Evolutionary conservation across 257 asterid species (phyloP).

Genomic region (Nicotiana tabacum): DNA sequence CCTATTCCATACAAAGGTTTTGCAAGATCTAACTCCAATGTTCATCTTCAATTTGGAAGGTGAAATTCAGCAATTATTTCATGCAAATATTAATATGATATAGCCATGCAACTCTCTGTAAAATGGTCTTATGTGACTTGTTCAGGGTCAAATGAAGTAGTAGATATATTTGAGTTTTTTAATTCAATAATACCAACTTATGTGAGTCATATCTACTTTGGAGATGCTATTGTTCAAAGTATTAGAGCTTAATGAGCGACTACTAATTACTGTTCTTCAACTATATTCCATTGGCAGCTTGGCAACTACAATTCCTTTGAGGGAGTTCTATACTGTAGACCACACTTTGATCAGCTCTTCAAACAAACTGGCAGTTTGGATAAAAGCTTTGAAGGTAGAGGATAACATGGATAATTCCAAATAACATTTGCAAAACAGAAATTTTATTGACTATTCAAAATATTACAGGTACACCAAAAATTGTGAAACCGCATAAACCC

Average conservation of each 20-base stretch:
- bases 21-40: background rate
- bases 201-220: background rate
- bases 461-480: slow-evolving; percentile 79
- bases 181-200: background rate
- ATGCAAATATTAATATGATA: background rate
- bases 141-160: slow-evolving; percentile 1
- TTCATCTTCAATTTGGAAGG: background rate
- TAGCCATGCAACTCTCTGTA: background rate
- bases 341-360: slow-evolving; percentile 98
- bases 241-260: background rate
- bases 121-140: background rate
- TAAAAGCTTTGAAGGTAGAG: slow-evolving; percentile 91
- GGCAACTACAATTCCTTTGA: slow-evolving; percentile 94
- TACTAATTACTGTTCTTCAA: background rate
- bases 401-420: background rate
- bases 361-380: slow-evolving; percentile 95
- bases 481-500: slow-evolving; percentile 77
- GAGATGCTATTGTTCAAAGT: background rate
- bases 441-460: background rate
- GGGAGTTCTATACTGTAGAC: slow-evolving; percentile 97
- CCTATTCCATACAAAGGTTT: background rate
- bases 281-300: slow-evolving; percentile 38
- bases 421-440: background rate
- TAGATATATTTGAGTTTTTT: too few relatives aligned
- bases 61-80: background rate